Evolutionary conservation across 2,329 filamentous ascomycete genomes (phyloP), one percentile per base, ranked within the genome.

Genomic region (Aspergillus fructus): DNA sequence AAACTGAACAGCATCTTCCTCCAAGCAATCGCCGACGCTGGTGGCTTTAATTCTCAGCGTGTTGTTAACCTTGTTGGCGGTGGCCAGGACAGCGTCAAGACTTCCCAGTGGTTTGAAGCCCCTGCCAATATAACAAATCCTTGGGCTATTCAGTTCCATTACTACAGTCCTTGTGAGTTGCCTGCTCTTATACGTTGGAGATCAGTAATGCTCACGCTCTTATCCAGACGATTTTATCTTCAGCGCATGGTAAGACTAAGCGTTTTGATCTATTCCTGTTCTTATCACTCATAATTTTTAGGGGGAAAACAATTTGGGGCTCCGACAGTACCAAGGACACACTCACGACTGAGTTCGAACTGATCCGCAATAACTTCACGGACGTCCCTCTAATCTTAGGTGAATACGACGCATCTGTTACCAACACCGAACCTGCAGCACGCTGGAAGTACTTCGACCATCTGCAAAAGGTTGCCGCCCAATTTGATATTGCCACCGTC

Each of bases 231-330:
- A 69, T 40, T 69, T 68, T 13, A 68, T 69, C 24, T 69, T 69
- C 59, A 66, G 65, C 33, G 67, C 67, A 58, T 69, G 67, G 67
- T 68, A 56, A 55, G 41, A 27, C 3, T 13, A 3, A 40, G 19
- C 9, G 0, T 7, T 11, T 33, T 7, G 27, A 11, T 3, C 40
- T 17, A 4, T 11, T 41, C 23, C 34, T 12, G 23, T 30, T 15
- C 23, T 27, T 21, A 24, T 41, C 6, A 39, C 71, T 63, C 72
- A 77, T 60, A 79, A 74, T 60, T 59, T 60, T 17, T 12, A 86
- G 83, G 83, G 84, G 84, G 23, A 84, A 83, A 66, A 85, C 84
- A 0, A 82, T 80, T 49, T 85, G 83, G 83, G 83, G 84, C 23
- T 82, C 80, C 2, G 79, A 79, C 19, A 74, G 74, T 1, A 83